Conservation (phyloP, 495 filamentous ascomycete species). For the Penicillium coprophilum region DNA sequence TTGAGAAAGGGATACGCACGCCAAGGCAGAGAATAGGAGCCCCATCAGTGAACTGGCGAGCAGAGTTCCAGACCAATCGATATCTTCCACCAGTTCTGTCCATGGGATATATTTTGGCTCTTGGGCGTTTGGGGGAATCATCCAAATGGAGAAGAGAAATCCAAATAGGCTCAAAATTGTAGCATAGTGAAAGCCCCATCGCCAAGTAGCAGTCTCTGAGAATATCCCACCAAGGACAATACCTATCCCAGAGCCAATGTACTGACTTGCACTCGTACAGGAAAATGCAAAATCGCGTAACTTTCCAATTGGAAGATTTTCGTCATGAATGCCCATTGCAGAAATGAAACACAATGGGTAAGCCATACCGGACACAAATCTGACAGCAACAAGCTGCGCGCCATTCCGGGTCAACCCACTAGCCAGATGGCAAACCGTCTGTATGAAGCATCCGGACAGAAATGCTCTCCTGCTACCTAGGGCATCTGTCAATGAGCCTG, state of each 20-base stretch:
- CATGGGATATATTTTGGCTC: slow-evolving; percentile 15
- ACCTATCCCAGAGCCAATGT: slow-evolving; percentile 46
- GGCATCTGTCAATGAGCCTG: slow-evolving; percentile 53
- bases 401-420: slow-evolving; percentile 44
- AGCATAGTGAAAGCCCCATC: slow-evolving; percentile 44
- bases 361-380: slow-evolving; percentile 50
- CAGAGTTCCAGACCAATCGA: slow-evolving; percentile 50
- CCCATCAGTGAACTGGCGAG: slow-evolving; percentile 38
- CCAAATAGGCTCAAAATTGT: slow-evolving; percentile 38
- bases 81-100: slow-evolving; percentile 31
- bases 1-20: slow-evolving; percentile 26
- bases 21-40: slow-evolving; percentile 45
- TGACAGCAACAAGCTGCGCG: slow-evolving; percentile 52
- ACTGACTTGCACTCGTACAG: slow-evolving; percentile 44
- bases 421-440: slow-evolving; percentile 43
- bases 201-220: slow-evolving; percentile 48
- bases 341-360: slow-evolving; percentile 52
- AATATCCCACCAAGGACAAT: slow-evolving; percentile 49
- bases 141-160: slow-evolving; percentile 36
- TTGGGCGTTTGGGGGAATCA: slow-evolving; percentile 27
- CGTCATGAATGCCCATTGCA: slow-evolving; percentile 48
- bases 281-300: slow-evolving; percentile 49
- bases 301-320: slow-evolving; percentile 37
- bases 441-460: slow-evolving; percentile 44
- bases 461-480: slow-evolving; percentile 48